Conservation (phyloP, 257 asterid genomes). For the Hygrophila difformis region DNA sequence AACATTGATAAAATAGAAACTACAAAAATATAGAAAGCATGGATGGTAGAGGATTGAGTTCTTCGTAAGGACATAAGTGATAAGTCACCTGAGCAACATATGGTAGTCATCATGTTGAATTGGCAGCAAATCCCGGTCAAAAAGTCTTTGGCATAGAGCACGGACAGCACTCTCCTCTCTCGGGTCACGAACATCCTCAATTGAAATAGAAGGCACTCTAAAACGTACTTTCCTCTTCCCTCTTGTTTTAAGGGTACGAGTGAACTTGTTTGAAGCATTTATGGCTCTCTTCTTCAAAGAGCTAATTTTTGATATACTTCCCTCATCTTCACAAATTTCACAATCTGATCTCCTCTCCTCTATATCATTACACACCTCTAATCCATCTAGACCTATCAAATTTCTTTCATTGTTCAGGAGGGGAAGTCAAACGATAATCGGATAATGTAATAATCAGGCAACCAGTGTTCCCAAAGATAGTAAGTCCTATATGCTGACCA, state of each 20-base stretch:
- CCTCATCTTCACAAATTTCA: conserved; percentile 77
- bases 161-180: conserved; percentile 74
- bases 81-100: conserved; percentile 63
- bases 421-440: too few species aligned
- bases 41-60: not conserved
- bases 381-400: conserved; percentile 34
- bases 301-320: conserved; percentile 69
- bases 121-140: conserved; percentile 67
- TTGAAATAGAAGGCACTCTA: conserved; percentile 75
- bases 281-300: conserved; percentile 75
- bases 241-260: conserved; percentile 77
- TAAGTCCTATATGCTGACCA: too few species aligned
- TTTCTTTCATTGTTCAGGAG: too few species aligned
- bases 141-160: conserved; percentile 65
- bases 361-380: conserved; percentile 50
- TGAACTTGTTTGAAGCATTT: conserved; percentile 80
- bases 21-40: not conserved
- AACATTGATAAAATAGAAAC: too few species aligned
- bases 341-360: conserved; percentile 75
- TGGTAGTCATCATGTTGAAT: conserved; percentile 80
- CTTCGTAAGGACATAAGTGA: conserved; percentile 4
- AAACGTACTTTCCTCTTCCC: conserved; percentile 87
- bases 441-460: conserved; percentile 6
- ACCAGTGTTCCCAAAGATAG: not conserved
- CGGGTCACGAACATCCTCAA: conserved; percentile 84